These are phyloP conservation scores for Acanthamoeba castellanii DNA, from an alignment of 208 protist genomes.

Conservation along the genomic window DNA sequence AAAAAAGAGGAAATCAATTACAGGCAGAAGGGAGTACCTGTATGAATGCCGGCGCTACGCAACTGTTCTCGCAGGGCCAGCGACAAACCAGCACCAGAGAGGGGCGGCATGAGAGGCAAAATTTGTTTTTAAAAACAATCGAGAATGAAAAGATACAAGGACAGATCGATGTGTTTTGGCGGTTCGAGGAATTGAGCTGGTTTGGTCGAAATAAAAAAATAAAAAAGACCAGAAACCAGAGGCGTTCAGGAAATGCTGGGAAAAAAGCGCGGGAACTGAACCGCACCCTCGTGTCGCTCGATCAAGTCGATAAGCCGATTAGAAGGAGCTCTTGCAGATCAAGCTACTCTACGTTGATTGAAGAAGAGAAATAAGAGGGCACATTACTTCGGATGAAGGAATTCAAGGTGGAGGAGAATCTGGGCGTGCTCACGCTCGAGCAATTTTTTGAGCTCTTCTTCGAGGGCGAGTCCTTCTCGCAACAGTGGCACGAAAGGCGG, in stretches of 20 bases:
- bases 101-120: constrained; percentile 19
- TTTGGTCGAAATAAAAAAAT: no score
- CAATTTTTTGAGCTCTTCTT: constrained; percentile 33
- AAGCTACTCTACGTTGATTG: no score
- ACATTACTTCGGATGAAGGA: background rate
- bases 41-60: background rate
- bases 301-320: no score
- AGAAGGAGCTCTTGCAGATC: no score
- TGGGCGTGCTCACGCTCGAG: background rate
- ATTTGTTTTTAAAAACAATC: no score
- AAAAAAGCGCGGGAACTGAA: background rate
- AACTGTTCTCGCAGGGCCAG: background rate
- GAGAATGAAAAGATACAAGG: no score
- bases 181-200: no score
- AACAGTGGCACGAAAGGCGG: background rate
- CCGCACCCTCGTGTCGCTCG: background rate
- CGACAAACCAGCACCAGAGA: background rate
- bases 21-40: background rate
- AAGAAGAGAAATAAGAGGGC: no score
- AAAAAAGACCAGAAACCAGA: background rate
- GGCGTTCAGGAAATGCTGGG: background rate
- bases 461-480: constrained; percentile 2
- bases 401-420: background rate
- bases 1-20: background rate
- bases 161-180: no score